Base-by-base conservation (phyloP, 2,329 filamentous ascomycete genomes). In the Talaromyces sp. region DNA sequence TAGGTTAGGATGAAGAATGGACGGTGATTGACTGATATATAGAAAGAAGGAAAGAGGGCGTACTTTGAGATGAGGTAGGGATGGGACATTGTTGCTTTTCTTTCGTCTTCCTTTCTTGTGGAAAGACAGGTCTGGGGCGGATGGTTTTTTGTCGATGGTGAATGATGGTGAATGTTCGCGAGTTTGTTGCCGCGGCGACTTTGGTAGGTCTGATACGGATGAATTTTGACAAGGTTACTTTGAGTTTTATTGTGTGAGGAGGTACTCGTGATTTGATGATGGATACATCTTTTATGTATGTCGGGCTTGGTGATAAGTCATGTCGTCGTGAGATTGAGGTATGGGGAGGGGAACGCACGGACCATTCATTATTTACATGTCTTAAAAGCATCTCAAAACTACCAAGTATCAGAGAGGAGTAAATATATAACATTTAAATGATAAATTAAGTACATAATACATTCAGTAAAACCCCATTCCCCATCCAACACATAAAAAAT, bases 11-110 rank as follows among this genome's bases (percentile, higher is more conserved):
- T 37, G 33, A n/a, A n/a, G n/a, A n/a, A n/a, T n/a, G n/a, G n/a
- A n/a, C n/a, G n/a, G n/a, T n/a, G n/a, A n/a, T n/a, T n/a, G n/a
- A n/a, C n/a, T n/a, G n/a, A n/a, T n/a, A n/a, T n/a, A n/a, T n/a
- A n/a, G n/a, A n/a, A n/a, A n/a, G n/a, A n/a, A n/a, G n/a, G 67
- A 25, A 58, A 39, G 37, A 63, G n/a, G 35, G 68, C 68, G 47
- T 76, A 80, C 78, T 77, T 79, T 56, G 78, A 80, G 65, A 81
- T 78, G 50, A 81, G 70, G 69, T 79, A 79, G 13, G 75, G 73
- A 69, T 66, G 64, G 9, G 64, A 50, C 64, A 66, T 65, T 5
- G 11, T 49, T 45, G 22, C 10, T 27, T 19, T 41, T 27, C 22
- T 19, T 11, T 13, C 25, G 17, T 45, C 9, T 19, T 41, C 5